These are phyloP conservation scores for Periglandula ipomoeae DNA, from an alignment of 2,329 filamentous ascomycete genomes.

Conservation along the genomic window DNA sequence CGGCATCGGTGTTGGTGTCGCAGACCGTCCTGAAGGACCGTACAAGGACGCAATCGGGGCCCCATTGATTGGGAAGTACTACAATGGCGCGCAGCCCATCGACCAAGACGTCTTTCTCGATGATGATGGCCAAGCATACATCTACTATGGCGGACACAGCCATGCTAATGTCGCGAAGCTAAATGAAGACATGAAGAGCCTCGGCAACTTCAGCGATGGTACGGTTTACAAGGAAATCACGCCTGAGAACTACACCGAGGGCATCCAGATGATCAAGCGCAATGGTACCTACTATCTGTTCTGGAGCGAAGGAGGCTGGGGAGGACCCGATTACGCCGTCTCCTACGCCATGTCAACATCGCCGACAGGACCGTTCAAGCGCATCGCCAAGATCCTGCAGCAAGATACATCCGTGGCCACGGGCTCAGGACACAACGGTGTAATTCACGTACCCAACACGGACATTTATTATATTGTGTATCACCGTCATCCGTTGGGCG, in stretches of 20 bases:
- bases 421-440: constrained; percentile 34
- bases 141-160: constrained; percentile 31
- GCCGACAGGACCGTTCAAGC: constrained; percentile 31
- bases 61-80: constrained; percentile 26
- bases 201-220: constrained; percentile 31
- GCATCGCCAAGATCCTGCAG: constrained; percentile 29
- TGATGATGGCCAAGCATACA: constrained; percentile 32
- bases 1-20: constrained; percentile 27
- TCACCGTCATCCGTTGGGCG: constrained; percentile 33
- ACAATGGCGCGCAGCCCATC: constrained; percentile 37
- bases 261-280: constrained; percentile 35
- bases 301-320: constrained; percentile 39
- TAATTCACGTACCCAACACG: constrained; percentile 33
- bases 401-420: constrained; percentile 32
- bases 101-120: constrained; percentile 32
- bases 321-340: constrained; percentile 35
- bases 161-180: constrained; percentile 32
- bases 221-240: constrained; percentile 34
- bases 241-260: constrained; percentile 27
- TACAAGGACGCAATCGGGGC: constrained; percentile 24
- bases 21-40: constrained; percentile 25
- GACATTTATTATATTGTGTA: constrained; percentile 40
- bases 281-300: constrained; percentile 36
- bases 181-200: constrained; percentile 31
- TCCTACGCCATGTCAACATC: constrained; percentile 33